Base-by-base conservation (phyloP, 2,329 filamentous ascomycete species). In the Colletotrichum truncatum region DNA sequence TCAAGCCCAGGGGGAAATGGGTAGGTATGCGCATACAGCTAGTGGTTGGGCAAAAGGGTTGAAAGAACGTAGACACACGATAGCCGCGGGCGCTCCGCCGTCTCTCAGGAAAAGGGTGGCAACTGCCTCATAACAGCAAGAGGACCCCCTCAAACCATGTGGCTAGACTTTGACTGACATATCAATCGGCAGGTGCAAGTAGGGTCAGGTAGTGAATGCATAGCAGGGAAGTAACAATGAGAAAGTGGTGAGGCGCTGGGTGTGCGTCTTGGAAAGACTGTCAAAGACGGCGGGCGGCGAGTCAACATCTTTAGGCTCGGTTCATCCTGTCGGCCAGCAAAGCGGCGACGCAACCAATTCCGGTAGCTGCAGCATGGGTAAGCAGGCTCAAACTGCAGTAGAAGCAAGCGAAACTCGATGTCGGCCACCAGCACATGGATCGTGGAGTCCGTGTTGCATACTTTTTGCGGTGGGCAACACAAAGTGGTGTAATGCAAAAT, bases 331-430 rank as follows among this genome's bases (percentile, higher is more conserved):
- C 56, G 14, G 45, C 21, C 53, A 52, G 25, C 55, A 34, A n/a
- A 57, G 34, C 43, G 45, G 61, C 36, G 62, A 48, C 36, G 30
- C 25, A 32, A 38, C 62, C 25, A 25, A 51, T 51, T 56, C 43
- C 57, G 57, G 49, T 56, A 55, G 57, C 28, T 65, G 57, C 49
- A 53, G 62, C 28, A 14, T 60, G 62, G 48, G 45, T 53, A 39
- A 39, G 30, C 26, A 36, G 18, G 23, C 48, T 43, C 56, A 61
- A 64, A 61, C 61, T 16, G 49, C 62, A 28, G 36, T 43, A 30
- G 48, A 28, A 21, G 48, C 56, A 23, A 39, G 36, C 61, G 45
- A 59, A 52, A 64, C 46, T 38, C 36, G 38, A 28, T 16, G 38
- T 32, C 21, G 28, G 46, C 21, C 48, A 18, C 25, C 49, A 16